phyloP scores from a whole-genome alignment of 257 asterid genomes.

The Solanum paucissectum region DNA sequence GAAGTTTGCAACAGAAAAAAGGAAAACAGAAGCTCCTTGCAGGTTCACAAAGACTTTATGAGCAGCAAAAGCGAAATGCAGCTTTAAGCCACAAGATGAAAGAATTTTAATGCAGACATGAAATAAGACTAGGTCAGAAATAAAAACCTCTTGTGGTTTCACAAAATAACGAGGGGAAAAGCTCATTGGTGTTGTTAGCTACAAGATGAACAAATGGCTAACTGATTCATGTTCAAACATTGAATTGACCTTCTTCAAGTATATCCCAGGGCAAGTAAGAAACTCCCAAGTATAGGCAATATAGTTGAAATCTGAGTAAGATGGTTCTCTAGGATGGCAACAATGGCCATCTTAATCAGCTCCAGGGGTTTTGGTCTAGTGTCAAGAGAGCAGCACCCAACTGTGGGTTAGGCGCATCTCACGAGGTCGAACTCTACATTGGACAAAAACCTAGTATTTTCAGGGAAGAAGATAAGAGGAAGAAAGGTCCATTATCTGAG shows the following conservation, averaged over 20 bases:
- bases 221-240: neutral
- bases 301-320: neutral
- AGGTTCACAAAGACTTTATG: neutral
- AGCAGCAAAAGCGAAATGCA: neutral
- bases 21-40: neutral
- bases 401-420: neutral
- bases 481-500: neutral
- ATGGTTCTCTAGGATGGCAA: neutral
- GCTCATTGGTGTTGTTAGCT: neutral
- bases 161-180: neutral
- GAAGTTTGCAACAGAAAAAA: neutral
- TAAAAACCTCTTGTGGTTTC: neutral
- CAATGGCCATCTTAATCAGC: neutral
- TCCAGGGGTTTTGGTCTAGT: no score
- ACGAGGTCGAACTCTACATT: neutral
- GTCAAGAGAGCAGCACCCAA: neutral
- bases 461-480: neutral
- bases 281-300: neutral
- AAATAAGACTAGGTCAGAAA: neutral
- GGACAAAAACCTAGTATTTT: neutral
- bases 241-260: neutral
- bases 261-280: neutral
- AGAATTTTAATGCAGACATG: neutral
- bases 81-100: neutral
- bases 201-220: neutral